Percentiles rank a stretch among this genome's conserved stretches.
These are phyloP conservation scores for Raddia distichophylla DNA, from an alignment of 176 grass and related monocot species.

Conservation along the genomic window DNA sequence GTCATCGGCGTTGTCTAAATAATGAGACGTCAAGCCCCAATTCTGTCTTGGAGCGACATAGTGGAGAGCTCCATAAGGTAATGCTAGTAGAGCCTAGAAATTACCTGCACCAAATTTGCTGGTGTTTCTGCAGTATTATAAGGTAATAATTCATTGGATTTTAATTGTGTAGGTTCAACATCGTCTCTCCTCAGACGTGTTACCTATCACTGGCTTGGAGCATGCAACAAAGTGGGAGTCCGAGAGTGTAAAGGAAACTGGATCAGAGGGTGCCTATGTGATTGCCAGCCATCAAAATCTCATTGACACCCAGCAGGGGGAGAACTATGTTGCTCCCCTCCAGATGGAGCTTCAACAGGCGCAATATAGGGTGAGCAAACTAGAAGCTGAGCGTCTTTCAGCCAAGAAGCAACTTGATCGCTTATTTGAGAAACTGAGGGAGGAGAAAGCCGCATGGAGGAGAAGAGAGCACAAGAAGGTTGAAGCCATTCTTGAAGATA, in stretches of 20 bases:
- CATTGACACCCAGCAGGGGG: slow-evolving; percentile 55
- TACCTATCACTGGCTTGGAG: slow-evolving; percentile 53
- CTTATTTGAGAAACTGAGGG: slow-evolving; percentile 74
- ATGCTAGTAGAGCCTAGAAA: slow-evolving; percentile 28
- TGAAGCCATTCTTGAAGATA: slow-evolving; percentile 69
- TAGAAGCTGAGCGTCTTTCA: slow-evolving; percentile 64
- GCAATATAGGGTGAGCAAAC: slow-evolving; percentile 50
- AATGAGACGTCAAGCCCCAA: slow-evolving; percentile 71
- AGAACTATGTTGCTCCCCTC: slow-evolving; percentile 56
- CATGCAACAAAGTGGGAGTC: slow-evolving; percentile 78
- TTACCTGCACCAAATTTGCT: slow-evolving; percentile 16
- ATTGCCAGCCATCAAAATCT: slow-evolving; percentile 57
- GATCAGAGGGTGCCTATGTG: slow-evolving; percentile 57
- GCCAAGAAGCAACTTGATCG: slow-evolving; percentile 89
- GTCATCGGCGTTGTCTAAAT: slow-evolving; percentile 43
- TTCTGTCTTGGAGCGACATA: slow-evolving; percentile 69
- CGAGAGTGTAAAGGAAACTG: slow-evolving; percentile 46
- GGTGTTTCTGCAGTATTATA: background rate
- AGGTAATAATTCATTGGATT: slow-evolving; percentile 32
- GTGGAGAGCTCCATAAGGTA: slow-evolving; percentile 70
- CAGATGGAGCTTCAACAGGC: slow-evolving; percentile 71
- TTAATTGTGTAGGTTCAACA: slow-evolving; percentile 44
- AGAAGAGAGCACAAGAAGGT: slow-evolving; percentile 92
- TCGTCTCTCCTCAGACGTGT: slow-evolving; percentile 30
- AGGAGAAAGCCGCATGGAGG: slow-evolving; percentile 82